A percentile compares a stretch with the other conserved stretches of the same genome.
Conservation (phyloP, 163 green algal species). For the Scenedesmus sp. region DNA sequence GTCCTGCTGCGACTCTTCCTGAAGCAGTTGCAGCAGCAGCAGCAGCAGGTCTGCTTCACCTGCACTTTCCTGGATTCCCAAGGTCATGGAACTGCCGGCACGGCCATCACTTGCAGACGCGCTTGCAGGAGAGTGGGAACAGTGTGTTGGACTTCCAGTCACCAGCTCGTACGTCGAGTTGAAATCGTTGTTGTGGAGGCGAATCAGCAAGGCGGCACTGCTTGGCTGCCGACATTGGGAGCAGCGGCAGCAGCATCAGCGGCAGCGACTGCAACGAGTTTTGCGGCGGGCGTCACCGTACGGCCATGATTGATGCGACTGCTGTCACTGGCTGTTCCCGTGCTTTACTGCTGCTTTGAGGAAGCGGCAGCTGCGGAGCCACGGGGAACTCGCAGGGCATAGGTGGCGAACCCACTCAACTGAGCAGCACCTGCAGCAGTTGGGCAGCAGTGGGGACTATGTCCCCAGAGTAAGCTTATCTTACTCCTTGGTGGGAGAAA, state of each 20-base stretch:
- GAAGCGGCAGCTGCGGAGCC: not conserved
- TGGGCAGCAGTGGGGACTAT: not conserved
- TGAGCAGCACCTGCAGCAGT: not conserved
- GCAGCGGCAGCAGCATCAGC: not conserved
- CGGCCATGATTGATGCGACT: no score
- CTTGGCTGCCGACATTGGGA: not conserved
- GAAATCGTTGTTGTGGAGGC: not conserved
- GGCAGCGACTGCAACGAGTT: no score
- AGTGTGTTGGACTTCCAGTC: not conserved
- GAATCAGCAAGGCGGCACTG: not conserved
- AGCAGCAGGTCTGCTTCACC: not conserved
- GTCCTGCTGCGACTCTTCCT: slow-evolving; percentile 41
- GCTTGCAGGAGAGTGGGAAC: no score
- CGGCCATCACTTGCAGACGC: no score
- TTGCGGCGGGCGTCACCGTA: no score
- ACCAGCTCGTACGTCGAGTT: not conserved
- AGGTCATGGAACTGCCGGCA: no score
- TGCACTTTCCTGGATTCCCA: no score
- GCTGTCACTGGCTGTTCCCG: no score
- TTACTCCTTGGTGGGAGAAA: not conserved
- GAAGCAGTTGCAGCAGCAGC: no score
- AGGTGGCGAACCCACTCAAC: not conserved
- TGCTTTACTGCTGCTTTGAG: not conserved
- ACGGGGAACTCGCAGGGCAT: not conserved
- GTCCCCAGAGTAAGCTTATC: not conserved